Evolutionary conservation across 1,284 basidiomycete genomes (phyloP).

Genomic region (Marasmius sp.): DNA sequence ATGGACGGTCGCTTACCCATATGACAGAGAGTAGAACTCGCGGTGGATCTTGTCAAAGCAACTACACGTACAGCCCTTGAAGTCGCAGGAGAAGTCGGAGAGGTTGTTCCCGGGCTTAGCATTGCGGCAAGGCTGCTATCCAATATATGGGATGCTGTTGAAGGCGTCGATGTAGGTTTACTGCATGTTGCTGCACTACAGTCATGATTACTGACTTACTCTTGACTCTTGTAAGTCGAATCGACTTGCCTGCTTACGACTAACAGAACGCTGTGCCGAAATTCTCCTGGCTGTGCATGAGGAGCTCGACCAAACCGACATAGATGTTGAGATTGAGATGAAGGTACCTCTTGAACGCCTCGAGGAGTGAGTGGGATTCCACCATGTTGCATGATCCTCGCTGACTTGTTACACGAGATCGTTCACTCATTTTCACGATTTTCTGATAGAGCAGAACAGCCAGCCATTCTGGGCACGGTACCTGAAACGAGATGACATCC

Average conservation of each 20-base stretch:
- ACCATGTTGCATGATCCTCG: neutral
- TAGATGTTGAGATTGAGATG: neutral
- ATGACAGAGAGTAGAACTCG: conserved; percentile 6
- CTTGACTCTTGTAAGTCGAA: conserved; percentile 3
- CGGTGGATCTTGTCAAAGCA: neutral
- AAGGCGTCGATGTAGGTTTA: conserved; percentile 8
- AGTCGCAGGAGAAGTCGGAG: conserved; percentile 7
- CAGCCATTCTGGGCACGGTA: conserved; percentile 10
- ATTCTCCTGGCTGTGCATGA: conserved; percentile 9
- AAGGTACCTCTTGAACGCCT: conserved; percentile 3
- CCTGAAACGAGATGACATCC: conserved; percentile 6
- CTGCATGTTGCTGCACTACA: neutral
- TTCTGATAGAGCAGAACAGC: conserved; percentile 3
- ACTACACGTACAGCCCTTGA: conserved; percentile 2
- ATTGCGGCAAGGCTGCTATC: conserved; percentile 7
- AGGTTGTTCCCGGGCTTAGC: conserved; percentile 7
- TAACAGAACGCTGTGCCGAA: conserved; percentile 11
- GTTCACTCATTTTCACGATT: conserved; percentile 2
- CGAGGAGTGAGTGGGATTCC: neutral
- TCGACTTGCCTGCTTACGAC: conserved; percentile 10
- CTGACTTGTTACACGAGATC: neutral
- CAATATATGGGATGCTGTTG: conserved; percentile 12
- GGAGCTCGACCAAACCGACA: conserved; percentile 4
- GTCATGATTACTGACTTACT: neutral
- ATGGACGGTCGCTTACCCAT: neutral